Evolutionary conservation across 2,329 filamentous ascomycete genomes (phyloP), one percentile per base, ranked within the genome.

Genomic region (Sclerotinia trifoliorum): DNA sequence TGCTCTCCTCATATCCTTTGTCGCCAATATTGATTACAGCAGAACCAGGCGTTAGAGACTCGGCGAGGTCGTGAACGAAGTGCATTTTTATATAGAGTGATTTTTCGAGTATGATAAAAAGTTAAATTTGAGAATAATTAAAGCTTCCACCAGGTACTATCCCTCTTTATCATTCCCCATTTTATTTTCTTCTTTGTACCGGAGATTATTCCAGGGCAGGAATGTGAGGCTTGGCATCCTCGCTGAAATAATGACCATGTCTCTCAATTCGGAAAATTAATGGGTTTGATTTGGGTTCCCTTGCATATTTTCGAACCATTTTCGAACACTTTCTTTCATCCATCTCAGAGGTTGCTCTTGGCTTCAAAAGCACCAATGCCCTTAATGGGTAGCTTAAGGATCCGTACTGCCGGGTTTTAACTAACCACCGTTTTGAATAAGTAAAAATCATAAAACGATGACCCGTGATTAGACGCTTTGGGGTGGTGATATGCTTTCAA

Each of bases 1-100:
- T 71, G 44, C 70, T 70, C n/a, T 57, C 57, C 5, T 54, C 51
- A 42, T 71, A 72, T 17, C 42, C 49, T 21, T 68, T 55, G 19
- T 72, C 68, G 13, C 29, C 19, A 17, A 46, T 49, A 2, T 49
- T 39, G 11, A 64, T 29, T 24, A 64, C 49, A 39, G 29, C 49
- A 54, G 61, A 49, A 26, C 44, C 35, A n/a, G 21, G 21, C 8
- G 61, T 42, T 35, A 64, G 35, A 35, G 52, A 55, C 52, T 55
- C 29, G 29, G 21, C n/a, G 29, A 55, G 29, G 5, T 35, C 17
- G 6, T 55, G 52, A 26, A 55, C 29, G 17, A 32, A 21, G 29
- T 15, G 8, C 44, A 48, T 48, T 48, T 48, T 48, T 21, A 48
- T 48, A 10, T 48, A 48, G 44, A 48, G 19, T 48, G 44, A 2